These are phyloP conservation scores for Cichorium intybus DNA, from an alignment of 140 eudicot species.

Conservation along the genomic window DNA sequence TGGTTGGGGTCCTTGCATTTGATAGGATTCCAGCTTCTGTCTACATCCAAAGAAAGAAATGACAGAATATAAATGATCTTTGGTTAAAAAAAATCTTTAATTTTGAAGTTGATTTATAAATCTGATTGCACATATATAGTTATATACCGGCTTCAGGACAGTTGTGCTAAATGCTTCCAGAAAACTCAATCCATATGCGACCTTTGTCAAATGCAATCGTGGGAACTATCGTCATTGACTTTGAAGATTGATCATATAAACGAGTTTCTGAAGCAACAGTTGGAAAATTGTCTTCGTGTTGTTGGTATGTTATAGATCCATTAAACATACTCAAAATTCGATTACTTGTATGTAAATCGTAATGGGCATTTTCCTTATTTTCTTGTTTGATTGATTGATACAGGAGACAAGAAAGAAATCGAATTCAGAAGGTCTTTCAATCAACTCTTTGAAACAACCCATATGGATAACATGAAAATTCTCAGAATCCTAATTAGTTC, in stretches of 20 bases:
- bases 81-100: too few species aligned
- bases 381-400: conserved; percentile 23
- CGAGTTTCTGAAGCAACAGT: conserved; percentile 41
- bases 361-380: neutral
- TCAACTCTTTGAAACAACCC: conserved; percentile 43
- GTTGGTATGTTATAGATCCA: conserved; percentile 35
- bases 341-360: neutral
- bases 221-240: conserved; percentile 58
- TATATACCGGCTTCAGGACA: too few species aligned
- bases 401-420: conserved; percentile 48
- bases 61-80: too few species aligned
- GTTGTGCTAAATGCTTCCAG: too few species aligned
- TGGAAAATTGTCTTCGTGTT: conserved; percentile 34
- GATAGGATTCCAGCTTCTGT: too few species aligned
- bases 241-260: conserved; percentile 50
- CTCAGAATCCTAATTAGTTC: conserved; percentile 44
- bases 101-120: too few species aligned
- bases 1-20: too few species aligned
- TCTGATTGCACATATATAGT: too few species aligned
- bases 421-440: conserved; percentile 41
- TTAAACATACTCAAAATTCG: neutral
- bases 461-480: conserved; percentile 53
- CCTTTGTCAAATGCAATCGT: too few species aligned
- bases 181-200: too few species aligned
- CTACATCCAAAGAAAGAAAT: too few species aligned